Evolutionary conservation across 192 early-diverging fungal genomes (phyloP).

Genomic region (Coemansia sp.): DNA sequence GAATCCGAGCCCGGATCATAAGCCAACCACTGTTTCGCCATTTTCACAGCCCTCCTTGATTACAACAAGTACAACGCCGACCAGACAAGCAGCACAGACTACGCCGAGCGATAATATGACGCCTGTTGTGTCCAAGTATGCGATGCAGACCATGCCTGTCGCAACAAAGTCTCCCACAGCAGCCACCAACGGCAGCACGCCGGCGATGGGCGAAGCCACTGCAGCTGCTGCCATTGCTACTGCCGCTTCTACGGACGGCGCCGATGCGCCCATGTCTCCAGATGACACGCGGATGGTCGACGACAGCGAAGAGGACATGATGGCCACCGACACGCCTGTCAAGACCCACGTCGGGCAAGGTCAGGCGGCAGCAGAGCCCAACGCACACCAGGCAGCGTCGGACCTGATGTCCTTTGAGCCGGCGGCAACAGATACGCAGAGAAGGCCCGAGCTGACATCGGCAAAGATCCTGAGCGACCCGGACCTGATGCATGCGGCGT

Average conservation of each 20-base stretch:
- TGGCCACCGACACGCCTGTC: conserved; percentile 4
- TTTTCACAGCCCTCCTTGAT: not conserved
- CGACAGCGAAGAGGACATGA: conserved; percentile 3
- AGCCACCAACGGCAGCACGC: not conserved
- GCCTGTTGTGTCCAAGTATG: not conserved
- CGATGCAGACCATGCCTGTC: not conserved
- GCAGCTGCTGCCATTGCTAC: no score
- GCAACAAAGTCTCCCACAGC: no score
- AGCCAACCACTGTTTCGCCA: not conserved
- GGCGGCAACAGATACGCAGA: not conserved
- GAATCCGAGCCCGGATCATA: not conserved
- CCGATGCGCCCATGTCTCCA: not conserved
- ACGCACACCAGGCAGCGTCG: not conserved
- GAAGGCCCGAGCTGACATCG: conserved; percentile 27
- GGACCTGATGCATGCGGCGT: conserved; percentile 41
- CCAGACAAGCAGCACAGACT: not conserved
- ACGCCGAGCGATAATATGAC: not conserved
- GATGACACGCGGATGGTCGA: not conserved
- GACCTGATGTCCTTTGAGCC: conserved; percentile 1
- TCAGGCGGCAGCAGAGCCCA: not conserved
- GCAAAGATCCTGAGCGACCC: conserved; percentile 45
- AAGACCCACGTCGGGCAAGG: not conserved
- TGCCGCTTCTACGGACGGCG: no score
- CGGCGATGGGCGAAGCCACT: not conserved
- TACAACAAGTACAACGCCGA: not conserved